Evolutionary conservation across 345 rosid genomes (phyloP).

Genomic region (Bruguiera gymnorhiza): DNA sequence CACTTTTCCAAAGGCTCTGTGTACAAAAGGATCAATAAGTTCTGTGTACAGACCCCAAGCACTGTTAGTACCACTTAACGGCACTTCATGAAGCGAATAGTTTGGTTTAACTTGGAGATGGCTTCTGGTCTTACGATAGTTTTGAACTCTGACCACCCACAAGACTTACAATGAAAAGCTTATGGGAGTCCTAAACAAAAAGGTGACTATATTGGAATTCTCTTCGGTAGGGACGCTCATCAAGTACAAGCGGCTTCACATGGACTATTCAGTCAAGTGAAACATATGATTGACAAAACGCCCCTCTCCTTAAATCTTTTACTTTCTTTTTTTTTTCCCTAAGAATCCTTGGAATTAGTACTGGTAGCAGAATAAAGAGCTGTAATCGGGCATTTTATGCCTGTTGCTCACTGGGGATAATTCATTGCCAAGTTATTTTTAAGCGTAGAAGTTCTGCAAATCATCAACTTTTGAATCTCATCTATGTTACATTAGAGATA

Average conservation of each 20-base stretch:
- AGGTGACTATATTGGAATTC: too few species aligned
- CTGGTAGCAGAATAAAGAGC: too few species aligned
- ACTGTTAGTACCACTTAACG: background rate
- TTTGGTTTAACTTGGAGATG: slow-evolving; percentile 6
- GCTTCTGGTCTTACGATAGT: slow-evolving; percentile 1
- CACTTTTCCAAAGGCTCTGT: slow-evolving; percentile 25
- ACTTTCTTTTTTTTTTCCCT: too few species aligned
- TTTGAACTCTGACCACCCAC: background rate
- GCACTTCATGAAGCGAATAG: slow-evolving; percentile 9
- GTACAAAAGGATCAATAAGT: slow-evolving; percentile 30
- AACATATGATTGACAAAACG: too few species aligned
- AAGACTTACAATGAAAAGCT: background rate
- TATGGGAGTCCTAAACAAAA: too few species aligned
- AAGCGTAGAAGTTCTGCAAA: background rate
- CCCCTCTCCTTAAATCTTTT: too few species aligned
- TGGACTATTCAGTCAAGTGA: too few species aligned
- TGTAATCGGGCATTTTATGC: too few species aligned
- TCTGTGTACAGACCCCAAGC: slow-evolving; percentile 20
- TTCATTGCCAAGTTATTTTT: background rate
- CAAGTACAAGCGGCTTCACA: too few species aligned
- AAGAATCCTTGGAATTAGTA: too few species aligned
- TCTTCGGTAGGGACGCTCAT: too few species aligned
- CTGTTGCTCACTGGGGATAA: too few species aligned
- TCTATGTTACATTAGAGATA: slow-evolving; percentile 1
- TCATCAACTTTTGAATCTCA: slow-evolving; percentile 12